phyloP scores from a whole-genome alignment of 257 asterid genomes.

The Solanum infundibuliforme region DNA sequence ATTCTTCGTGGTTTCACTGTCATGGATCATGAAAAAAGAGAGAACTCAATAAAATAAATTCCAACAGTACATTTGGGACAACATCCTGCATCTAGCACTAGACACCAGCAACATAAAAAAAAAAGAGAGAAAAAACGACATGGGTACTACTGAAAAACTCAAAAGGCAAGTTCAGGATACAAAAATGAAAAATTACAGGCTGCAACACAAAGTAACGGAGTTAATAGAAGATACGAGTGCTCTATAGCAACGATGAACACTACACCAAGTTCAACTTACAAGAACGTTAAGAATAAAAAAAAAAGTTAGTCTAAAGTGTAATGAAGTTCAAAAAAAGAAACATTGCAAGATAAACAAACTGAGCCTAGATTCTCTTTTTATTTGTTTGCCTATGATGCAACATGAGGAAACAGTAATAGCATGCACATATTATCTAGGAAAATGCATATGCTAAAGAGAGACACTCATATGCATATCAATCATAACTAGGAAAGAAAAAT shows the following conservation, averaged over 20 bases:
- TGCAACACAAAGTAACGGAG: not conserved
- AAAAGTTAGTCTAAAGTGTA: not conserved
- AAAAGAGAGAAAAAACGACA: not conserved
- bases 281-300: not conserved
- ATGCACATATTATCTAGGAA: not conserved
- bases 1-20: conserved; percentile 73
- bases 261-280: not conserved
- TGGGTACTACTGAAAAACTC: not conserved
- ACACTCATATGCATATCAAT: not conserved
- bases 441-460: not conserved
- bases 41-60: not conserved
- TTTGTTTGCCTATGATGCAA: not conserved
- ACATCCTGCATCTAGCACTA: not conserved
- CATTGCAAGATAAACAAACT: not conserved
- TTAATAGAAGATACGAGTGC: not conserved
- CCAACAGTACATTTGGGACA: not conserved
- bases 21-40: not conserved
- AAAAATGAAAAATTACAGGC: not conserved
- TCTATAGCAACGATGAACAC: not conserved
- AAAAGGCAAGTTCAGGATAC: not conserved
- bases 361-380: not conserved
- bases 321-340: not conserved
- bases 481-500: not conserved
- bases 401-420: not conserved
- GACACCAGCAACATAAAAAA: not conserved